Base-by-base conservation (phyloP, 2,329 filamentous ascomycete genomes). In the Penicillium verrucosum region DNA sequence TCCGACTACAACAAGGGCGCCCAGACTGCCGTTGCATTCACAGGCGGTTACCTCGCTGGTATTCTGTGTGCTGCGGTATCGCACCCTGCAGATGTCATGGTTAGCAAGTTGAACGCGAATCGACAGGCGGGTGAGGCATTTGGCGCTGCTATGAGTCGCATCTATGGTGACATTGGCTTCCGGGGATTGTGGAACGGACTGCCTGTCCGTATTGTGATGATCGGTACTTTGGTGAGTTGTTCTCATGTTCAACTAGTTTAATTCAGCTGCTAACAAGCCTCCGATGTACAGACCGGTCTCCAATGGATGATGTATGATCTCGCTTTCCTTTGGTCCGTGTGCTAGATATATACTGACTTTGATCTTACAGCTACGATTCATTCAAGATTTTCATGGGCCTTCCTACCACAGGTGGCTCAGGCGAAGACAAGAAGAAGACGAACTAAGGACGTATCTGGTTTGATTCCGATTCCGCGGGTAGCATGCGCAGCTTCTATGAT, bases 361-460 rank as follows among this genome's bases (percentile, higher is more conserved):
- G 6, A 30, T 14, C 51, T 46, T 49, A 32, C 56, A 77, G 74
- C 58, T 79, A 75, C 59, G 89, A 93, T 69, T 91, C 89, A 65
- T 92, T 92, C 82, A 93, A 94, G 83, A 90, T 94, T 69, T 90
- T 90, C 72, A 91, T 94, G 86, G 89, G 90, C 41, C 76, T 95
- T 51, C 90, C 90, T 2, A 94, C 90, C 4, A 95, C 90, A 1
- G 90, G 90, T 58, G 89, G 89, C 42, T 79, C 81, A 10, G 75
- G 56, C 23, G 62, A 83, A 2, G 74, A 80, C 52, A 78, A 85
- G 73, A 78, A 75, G 65, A 67, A 69, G 56, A 27, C 23, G 1
- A 51, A 51, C 8, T 51, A 44, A n/a, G 23, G 3, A 12, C 9
- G 3, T 25, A 10, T 14, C 29, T n/a, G 3, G 6, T 45, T 14